Evolutionary conservation across 169 alveolate species (phyloP), one percentile per base, ranked within the genome.

Genomic region (Theileria orientalis): DNA sequence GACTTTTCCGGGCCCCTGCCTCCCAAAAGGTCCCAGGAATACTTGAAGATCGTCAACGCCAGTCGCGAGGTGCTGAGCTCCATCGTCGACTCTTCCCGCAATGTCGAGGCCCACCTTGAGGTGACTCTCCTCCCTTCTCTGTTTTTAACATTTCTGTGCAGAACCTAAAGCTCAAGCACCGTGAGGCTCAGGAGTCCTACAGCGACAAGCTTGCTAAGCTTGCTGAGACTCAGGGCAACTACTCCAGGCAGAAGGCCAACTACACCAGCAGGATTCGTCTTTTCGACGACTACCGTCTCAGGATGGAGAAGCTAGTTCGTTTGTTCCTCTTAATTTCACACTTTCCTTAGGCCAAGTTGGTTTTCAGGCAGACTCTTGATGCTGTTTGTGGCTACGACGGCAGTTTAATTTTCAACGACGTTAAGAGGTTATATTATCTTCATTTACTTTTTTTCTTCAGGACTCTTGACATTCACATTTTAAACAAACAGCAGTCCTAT

Each of bases 381-480:
- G 47, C 73, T 16, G 88, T 80, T 13, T 61, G 78, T 0, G 88
- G 83, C 11, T 80, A 80, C 33, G 84, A 80, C 35, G 88, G 88
- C 30, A 80, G 51, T 70, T 64, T 80, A 60, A 70, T 80, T 8
- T 80, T 80, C 69, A 80, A 80, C 44, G 88, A 80, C 47, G 79
- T 80, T 32, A 47, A 71, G 49, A 72, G 60, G 60, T 41, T 9
- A 41, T 41, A 9, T 8, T 49, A n/a, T n/a, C n/a, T n/a, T n/a
- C n/a, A n/a, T n/a, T n/a, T n/a, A n/a, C n/a, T n/a, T n/a, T 21
- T 13, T 2, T 0, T 49, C 2, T 49, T 3, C 25, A 49, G 78
- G 44, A 80, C 88, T 1, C 44, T 80, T 60, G 88, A 80, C 33
- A 73, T 80, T 11, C 88, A 80, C 27, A 73, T 80, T 11, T 72